Evolutionary conservation across 106 monocot genomes (phyloP).

Genomic region (Cymbidium sinense): DNA sequence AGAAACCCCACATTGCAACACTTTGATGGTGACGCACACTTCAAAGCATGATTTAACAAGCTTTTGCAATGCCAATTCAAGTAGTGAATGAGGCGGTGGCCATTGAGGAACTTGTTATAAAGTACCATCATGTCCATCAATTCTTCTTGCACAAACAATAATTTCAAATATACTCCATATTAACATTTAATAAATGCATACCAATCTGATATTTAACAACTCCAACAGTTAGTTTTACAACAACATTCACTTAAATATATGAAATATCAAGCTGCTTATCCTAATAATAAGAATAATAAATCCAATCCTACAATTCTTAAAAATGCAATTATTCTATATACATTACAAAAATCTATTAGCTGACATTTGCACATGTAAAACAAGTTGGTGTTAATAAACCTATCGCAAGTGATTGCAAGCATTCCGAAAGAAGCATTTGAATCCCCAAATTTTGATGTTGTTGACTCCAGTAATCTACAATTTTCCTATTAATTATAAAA

Average conservation of each 20-base stretch:
- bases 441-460: neutral
- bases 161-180: neutral
- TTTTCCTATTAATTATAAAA: neutral
- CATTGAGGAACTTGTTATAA: neutral
- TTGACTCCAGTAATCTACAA: neutral
- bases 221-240: neutral
- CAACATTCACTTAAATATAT: neutral
- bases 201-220: neutral
- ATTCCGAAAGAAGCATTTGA: neutral
- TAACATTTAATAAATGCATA: neutral
- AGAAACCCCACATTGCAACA: no score
- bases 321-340: neutral
- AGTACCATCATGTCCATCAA: neutral
- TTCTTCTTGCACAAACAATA: neutral
- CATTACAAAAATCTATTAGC: neutral
- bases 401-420: neutral
- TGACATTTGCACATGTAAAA: neutral
- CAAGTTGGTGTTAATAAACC: neutral
- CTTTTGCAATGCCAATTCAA: no score
- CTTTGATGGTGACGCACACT: no score
- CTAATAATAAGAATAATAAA: neutral
- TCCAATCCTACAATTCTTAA: neutral
- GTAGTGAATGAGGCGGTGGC: no score
- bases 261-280: neutral
- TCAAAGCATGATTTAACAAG: no score